These are phyloP conservation scores for Plasmodium reichenowi DNA, from an alignment of 169 alveolate genomes.

Conservation along the genomic window DNA sequence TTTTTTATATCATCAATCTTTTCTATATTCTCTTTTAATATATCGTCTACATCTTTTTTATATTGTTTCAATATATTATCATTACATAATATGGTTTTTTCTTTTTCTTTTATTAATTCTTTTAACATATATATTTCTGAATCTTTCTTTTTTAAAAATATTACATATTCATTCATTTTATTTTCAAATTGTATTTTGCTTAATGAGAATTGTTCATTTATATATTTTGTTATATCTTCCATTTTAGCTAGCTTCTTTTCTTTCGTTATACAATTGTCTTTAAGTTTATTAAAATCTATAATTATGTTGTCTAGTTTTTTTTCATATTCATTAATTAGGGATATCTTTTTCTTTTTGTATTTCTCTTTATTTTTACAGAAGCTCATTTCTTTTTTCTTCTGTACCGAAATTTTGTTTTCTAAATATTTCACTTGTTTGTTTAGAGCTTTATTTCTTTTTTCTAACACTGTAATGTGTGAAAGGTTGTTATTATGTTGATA, in stretches of 20 bases:
- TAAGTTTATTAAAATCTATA: slow-evolving; percentile 42
- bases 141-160: slow-evolving; percentile 62
- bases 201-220: slow-evolving; percentile 56
- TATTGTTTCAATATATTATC: slow-evolving; percentile 66
- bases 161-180: slow-evolving; percentile 71
- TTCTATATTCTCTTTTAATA: slow-evolving; percentile 50
- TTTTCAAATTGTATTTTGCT: slow-evolving; percentile 73
- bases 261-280: slow-evolving; percentile 26
- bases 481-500: too few relatives aligned
- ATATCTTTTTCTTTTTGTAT: slow-evolving; percentile 39
- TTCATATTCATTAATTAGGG: slow-evolving; percentile 48
- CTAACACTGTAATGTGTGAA: background rate
- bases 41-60: slow-evolving; percentile 67
- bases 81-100: slow-evolving; percentile 44
- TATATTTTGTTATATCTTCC: slow-evolving; percentile 57
- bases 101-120: slow-evolving; percentile 63
- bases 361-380: slow-evolving; percentile 31
- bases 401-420: slow-evolving; percentile 32
- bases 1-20: slow-evolving; percentile 44
- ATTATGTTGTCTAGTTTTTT: slow-evolving; percentile 59
- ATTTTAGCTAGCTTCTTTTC: slow-evolving; percentile 50
- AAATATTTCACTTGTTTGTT: slow-evolving; percentile 30
- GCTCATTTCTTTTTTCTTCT: slow-evolving; percentile 52
- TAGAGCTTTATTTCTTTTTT: slow-evolving; percentile 12
- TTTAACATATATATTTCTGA: slow-evolving; percentile 73